Conservation (phyloP, 2,329 filamentous ascomycete genomes). For the Aspergillus sp. region DNA sequence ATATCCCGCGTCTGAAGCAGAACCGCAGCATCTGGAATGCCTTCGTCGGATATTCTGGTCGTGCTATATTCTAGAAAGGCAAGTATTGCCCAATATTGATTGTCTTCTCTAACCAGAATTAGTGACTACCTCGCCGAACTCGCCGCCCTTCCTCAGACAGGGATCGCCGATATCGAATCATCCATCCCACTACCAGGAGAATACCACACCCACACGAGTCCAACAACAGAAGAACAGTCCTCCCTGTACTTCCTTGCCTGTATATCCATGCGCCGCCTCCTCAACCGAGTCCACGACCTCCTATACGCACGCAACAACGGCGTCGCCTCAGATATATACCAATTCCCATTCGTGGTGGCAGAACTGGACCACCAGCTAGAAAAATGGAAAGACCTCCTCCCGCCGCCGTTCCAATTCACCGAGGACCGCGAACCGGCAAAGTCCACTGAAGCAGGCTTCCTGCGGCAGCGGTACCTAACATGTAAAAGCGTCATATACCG, state of each 20-base stretch:
- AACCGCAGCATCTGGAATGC: slow-evolving; percentile 47
- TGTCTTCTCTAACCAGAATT: slow-evolving; percentile 17
- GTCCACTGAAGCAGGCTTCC: slow-evolving; percentile 49
- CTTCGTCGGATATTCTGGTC: slow-evolving; percentile 56
- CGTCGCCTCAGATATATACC: slow-evolving; percentile 45
- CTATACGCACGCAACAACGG: slow-evolving; percentile 50
- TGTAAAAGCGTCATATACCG: slow-evolving; percentile 55
- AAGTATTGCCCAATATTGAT: too few relatives aligned
- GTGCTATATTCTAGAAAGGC: slow-evolving; percentile 52
- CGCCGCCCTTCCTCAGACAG: slow-evolving; percentile 51
- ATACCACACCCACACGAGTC: slow-evolving; percentile 46
- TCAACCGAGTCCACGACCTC: slow-evolving; percentile 32
- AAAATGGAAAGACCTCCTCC: slow-evolving; percentile 35
- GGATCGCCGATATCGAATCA: slow-evolving; percentile 54
- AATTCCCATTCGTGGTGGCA: slow-evolving; percentile 50
- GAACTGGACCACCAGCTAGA: slow-evolving; percentile 37
- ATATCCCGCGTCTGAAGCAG: slow-evolving; percentile 39
- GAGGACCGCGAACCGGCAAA: slow-evolving; percentile 31
- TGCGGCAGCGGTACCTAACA: slow-evolving; percentile 53
- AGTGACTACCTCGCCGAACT: slow-evolving; percentile 56
- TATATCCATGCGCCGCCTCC: slow-evolving; percentile 39
- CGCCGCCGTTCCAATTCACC: slow-evolving; percentile 30
- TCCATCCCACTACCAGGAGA: slow-evolving; percentile 50
- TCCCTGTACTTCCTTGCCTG: slow-evolving; percentile 56
- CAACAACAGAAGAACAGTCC: slow-evolving; percentile 46